Base-by-base conservation (phyloP, 2,329 filamentous ascomycete species). In the Neofusicoccum umdonicola region DNA sequence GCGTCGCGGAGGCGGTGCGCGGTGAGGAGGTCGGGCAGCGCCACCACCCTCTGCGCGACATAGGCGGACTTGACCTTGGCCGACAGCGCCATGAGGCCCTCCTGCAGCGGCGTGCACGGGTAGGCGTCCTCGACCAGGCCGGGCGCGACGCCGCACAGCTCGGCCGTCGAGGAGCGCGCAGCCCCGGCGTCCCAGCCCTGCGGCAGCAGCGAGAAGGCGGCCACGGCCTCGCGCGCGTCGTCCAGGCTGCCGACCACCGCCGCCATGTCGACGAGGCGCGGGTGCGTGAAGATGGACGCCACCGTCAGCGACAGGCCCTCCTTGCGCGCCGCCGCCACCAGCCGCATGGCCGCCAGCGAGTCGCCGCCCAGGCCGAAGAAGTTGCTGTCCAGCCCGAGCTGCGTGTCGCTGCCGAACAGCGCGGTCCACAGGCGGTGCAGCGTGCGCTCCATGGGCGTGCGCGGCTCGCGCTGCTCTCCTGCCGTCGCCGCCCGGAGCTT, bases 71-170 rank as follows among this genome's bases (percentile, higher is more conserved):
- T 77, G 27, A 81, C 76, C 69, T 83, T 83, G 64, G 79, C 77
- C 3, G 84, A 83, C 4, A 86, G 71, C 0, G 83, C 82, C 75
- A 87, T 81, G 2, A 87, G 77, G 1, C 81, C 83, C 69, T 85
- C 83, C 66, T 87, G 84, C 1, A 85, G 74, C 0, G 83, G 80
- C 0, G 83, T 84, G 72, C 83, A 85, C 1, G 84, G 84, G 61
- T 84, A 86, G 0, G 84, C 71, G 65, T 87, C 84, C 56, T 84
- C 81, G 17, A 78, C 68, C 0, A 63, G 60, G 5, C 45, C 47
- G 13, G 70, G 63, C 35, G 7, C 8, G 35, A 39, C 12, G 35
- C 35, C 35, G 35, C 35, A 39, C 35, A 39, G 37, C 37, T 39
- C 37, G 35, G 37, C 37, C 22, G 22, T 22, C 22, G 22, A 39